Base-by-base conservation (phyloP, 116 monocot genomes). In the Phalaenopsis hybrid region DNA sequence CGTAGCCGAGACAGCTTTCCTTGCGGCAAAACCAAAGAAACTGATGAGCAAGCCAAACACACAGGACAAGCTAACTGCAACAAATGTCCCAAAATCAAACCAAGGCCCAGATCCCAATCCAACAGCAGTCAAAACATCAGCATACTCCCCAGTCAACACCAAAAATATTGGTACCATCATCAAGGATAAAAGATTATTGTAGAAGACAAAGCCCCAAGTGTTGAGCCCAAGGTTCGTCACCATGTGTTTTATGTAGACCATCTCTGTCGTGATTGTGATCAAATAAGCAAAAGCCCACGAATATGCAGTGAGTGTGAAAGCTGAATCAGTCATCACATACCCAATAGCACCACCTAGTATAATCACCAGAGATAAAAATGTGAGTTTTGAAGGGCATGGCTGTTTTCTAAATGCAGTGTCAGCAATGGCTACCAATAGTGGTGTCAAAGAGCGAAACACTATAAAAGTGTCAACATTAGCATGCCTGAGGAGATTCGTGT, bases 391-490 rank as follows among this genome's bases (percentile, higher is more conserved):
- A 75, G 96, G 96, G 48, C 90, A 93, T 2, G 94, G 93, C 63
- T 96, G 93, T 34, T 82, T 88, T 59, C 96, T 84, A 75, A 96
- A 96, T 28, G 81, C 44, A 1, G 96, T 92, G 77, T 96, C 93
- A 1, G 96, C 93, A 43, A 93, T 78, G 59, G 90, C 92, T 18
- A 96, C 93, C 8, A 96, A 63, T 15, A 96, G 83, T 8, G 93
- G 96, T 6, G 96, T 93, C 33, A 93, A 57, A 5, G 93, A 93
- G 11, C 96, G 87, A 76, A 96, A 96, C 21, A 96, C 92, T 6
- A 96, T 96, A 79, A 93, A 96, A 0, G 95, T 95, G 81, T 93
- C 95, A 8, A 95, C 95, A 75, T 95, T 95, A 77, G 95, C 95
- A 57, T 93, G 93, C 81, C 91, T 89, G 11, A 95, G 87, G 37